Evolutionary conservation across 257 asterid species (phyloP), one percentile per base, ranked within the genome.

Genomic region (Misopates orontium): DNA sequence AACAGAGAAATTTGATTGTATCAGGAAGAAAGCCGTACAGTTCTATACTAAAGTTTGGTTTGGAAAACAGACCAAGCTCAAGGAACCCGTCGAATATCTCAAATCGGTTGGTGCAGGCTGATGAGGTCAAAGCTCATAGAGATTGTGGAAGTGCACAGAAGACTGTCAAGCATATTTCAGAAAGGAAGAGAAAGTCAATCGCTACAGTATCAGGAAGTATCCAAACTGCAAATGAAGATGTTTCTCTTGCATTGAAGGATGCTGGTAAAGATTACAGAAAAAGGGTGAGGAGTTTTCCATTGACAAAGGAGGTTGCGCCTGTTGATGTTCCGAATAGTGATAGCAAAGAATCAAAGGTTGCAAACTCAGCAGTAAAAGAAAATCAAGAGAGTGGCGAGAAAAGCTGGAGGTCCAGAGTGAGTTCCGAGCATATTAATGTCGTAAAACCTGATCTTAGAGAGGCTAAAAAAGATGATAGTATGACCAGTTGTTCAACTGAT

Each of bases 1-100:
- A 73, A 72, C 79, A 73, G 17, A 86, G 99, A 73, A 82, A 85
- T 72, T 68, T 90, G 77, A 76, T 90, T 64, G 72, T 87, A 64
- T 48, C 83, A 15, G 84, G 84, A 60, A 79, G 73, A 79, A 87
- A 79, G 80, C 99, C 97, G 10, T 93, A 93, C 77, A 73, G 78
- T 78, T 80, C 84, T 19, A 67, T 82, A 17, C 73, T 68, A 62
- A 75, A 67, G 70, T 71, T 73, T 32, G 54, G 64, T 67, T 50
- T 56, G 42, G 79, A 71, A 42, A 72, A 66, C 47, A 72, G 68
- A 48, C 44, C 81, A 42, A 74, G 59, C 53, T 71, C 75, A 39
- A 82, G 75, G 56, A 65, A 74, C 42, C 71, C 83, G 14, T 77
- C 56, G 9, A 79, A 73, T 62, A 67, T 66, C 64, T 71, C 73